These are phyloP conservation scores for Trypanosomatidae sp. DNA, from an alignment of 208 protist genomes.

Conservation along the genomic window DNA sequence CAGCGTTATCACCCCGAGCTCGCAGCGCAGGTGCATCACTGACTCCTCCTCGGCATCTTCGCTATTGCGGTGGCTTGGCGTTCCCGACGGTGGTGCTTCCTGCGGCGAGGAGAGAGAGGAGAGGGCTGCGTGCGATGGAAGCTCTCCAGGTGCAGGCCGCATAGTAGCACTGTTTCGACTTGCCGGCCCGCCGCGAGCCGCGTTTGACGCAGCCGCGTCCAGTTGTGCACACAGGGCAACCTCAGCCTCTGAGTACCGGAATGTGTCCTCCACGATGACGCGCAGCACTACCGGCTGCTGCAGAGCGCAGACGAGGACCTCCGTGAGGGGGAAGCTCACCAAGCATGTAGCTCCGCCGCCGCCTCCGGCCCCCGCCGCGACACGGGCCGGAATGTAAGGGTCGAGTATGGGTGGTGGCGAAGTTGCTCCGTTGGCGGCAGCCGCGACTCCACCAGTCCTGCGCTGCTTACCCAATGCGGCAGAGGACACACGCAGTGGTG, in stretches of 20 bases:
- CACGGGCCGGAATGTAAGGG: slow-evolving; percentile 14
- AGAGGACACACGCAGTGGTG: neutral
- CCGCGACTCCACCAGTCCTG: neutral
- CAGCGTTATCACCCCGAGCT: slow-evolving; percentile 3
- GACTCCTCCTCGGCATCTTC: slow-evolving; percentile 9
- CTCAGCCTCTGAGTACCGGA: slow-evolving; percentile 6
- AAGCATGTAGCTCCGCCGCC: slow-evolving; percentile 4
- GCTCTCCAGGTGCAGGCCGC: neutral
- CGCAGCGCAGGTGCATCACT: slow-evolving; percentile 6
- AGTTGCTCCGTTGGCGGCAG: neutral
- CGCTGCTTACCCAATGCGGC: slow-evolving; percentile 4
- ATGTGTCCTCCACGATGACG: slow-evolving; percentile 23
- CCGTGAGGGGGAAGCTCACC: slow-evolving; percentile 16
- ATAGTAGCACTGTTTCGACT: neutral
- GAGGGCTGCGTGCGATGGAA: neutral
- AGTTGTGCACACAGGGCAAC: slow-evolving; percentile 8
- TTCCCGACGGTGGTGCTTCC: neutral
- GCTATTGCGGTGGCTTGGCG: neutral
- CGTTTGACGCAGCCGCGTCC: slow-evolving; percentile 2
- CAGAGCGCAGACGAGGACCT: slow-evolving; percentile 8
- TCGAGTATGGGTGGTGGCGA: slow-evolving; percentile 2
- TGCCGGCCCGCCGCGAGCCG: neutral
- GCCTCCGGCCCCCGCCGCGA: slow-evolving; percentile 6
- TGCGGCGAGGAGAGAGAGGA: neutral
- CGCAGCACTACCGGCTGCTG: slow-evolving; percentile 25